Evolutionary conservation across 495 filamentous ascomycete species (phyloP), one percentile per base, ranked within the genome.

Genomic region (Clohesyomyces aquaticus): DNA sequence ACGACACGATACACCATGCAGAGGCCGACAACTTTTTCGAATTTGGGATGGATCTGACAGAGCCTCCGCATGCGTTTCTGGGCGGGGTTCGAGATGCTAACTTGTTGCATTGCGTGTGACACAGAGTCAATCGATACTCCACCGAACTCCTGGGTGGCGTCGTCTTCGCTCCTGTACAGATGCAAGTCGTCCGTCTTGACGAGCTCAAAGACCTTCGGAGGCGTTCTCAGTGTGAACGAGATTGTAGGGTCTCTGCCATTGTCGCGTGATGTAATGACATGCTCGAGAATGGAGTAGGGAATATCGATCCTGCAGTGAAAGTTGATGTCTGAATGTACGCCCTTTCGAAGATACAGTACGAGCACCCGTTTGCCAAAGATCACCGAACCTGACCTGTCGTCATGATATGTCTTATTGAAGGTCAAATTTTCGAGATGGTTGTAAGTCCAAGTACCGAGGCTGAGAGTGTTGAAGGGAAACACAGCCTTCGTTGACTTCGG

Each of bases 221-320:
- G 50, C 6, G 29, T 21, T 16, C 16, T 54, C 23, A 62, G 26
- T 2, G 59, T 62, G 4, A 62, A 47, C 14, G 59, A 54, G 6
- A 46, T 28, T 3, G 38, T 46, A 18, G 25, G 9, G n/a, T 2
- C 2, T 38, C 22, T 10, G 28, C 25, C 23, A 27, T 47, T 46
- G 26, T 29, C 41, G 28, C 29, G 4, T 4, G 59, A 62, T 16
- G 19, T 3, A 46, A 62, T 19, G 29, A 55, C 25, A 29, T 62
- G 41, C 8, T 62, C 59, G 50, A 62, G 18, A 28, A 43, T 55
- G 35, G 18, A 2, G 28, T 62, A 55, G 2, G 29, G 21, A 22
- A 62, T 62, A 47, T 62, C 59, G 49, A 62, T 25, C 29, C 59
- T 22, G 46, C 43, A 48, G 11, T 4, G 41, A n/a, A n/a, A n/a